phyloP scores from a whole-genome alignment of 352 stramenopile species.

The Phytophthora aleatoria region DNA sequence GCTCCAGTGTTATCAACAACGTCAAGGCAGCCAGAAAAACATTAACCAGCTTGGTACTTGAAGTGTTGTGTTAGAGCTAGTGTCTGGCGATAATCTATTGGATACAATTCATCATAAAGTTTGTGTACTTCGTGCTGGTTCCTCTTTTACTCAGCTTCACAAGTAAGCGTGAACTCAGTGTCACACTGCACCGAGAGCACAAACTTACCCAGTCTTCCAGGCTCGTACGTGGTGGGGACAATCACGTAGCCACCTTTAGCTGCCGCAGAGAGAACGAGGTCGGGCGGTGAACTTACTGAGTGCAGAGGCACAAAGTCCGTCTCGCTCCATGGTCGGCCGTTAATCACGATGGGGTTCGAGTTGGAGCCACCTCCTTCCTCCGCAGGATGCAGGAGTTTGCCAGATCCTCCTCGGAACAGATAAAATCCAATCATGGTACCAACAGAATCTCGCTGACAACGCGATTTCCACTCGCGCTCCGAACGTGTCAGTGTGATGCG shows the following conservation, averaged over 20 bases:
- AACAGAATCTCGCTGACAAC: conserved; percentile 84
- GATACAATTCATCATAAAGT: too few relatives aligned
- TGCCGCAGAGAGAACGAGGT: conserved; percentile 62
- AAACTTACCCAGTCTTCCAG: conserved; percentile 76
- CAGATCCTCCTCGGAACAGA: conserved; percentile 54
- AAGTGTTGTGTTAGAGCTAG: not conserved
- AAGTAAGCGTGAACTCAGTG: conserved; percentile 75
- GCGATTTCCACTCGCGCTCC: conserved; percentile 81
- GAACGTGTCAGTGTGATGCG: conserved; percentile 82
- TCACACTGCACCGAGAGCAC: conserved; percentile 86
- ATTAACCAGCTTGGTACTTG: conserved; percentile 5
- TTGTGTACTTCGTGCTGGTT: too few relatives aligned
- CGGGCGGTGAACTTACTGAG: conserved; percentile 65
- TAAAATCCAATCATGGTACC: conserved; percentile 93
- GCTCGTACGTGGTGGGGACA: conserved; percentile 90
- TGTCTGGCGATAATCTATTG: not conserved
- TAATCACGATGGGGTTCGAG: conserved; percentile 56
- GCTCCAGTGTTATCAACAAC: conserved; percentile 10
- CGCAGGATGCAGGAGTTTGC: conserved; percentile 47
- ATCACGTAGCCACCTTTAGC: conserved; percentile 89
- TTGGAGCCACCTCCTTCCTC: conserved; percentile 14
- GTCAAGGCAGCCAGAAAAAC: conserved; percentile 9
- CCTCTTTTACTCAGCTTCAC: conserved; percentile 34
- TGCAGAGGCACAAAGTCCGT: conserved; percentile 87
- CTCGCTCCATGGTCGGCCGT: conserved; percentile 78